phyloP scores from a whole-genome alignment of 2,329 filamentous ascomycete species.

The Fusarium domesticum region DNA sequence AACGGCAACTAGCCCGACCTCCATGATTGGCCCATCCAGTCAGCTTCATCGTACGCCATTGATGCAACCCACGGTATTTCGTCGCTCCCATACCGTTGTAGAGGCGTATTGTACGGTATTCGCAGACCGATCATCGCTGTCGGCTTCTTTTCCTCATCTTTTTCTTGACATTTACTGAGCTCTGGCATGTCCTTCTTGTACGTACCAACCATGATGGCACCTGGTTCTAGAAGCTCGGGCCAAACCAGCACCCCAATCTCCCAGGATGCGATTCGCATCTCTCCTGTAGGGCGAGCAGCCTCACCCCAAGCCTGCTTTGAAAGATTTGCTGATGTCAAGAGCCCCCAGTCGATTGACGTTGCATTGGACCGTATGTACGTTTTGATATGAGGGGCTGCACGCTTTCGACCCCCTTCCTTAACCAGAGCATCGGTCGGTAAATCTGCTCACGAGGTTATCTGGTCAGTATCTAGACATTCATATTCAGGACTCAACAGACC shows the following conservation, averaged over 20 bases:
- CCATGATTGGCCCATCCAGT: constrained; percentile 54
- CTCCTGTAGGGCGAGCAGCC: constrained; percentile 50
- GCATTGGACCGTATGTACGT: constrained; percentile 70
- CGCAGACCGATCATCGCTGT: constrained; percentile 61
- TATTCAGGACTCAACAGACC: constrained; percentile 20
- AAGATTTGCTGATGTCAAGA: constrained; percentile 87
- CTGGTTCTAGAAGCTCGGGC: constrained; percentile 57
- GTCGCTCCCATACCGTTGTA: constrained; percentile 58
- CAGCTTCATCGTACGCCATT: constrained; percentile 55
- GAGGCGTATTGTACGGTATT: constrained; percentile 78
- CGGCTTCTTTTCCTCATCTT: constrained; percentile 20
- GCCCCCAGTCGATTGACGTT: constrained; percentile 73
- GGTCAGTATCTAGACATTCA: constrained; percentile 2
- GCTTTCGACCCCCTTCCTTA: constrained; percentile 56
- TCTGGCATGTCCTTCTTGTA: constrained; percentile 61
- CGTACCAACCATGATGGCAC: constrained; percentile 62
- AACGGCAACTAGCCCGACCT: constrained; percentile 1
- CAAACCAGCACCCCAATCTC: constrained; percentile 82
- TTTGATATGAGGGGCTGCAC: constrained; percentile 84
- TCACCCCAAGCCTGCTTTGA: constrained; percentile 89
- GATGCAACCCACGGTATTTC: constrained; percentile 79
- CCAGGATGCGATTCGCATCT: constrained; percentile 73
- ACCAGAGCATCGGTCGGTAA: constrained; percentile 21
- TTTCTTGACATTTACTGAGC: constrained; percentile 8
- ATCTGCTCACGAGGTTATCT: constrained; percentile 20